Evolutionary conservation across 805 yeast species (phyloP), one percentile per base, ranked within the genome.

Genomic region (Candida montana): DNA sequence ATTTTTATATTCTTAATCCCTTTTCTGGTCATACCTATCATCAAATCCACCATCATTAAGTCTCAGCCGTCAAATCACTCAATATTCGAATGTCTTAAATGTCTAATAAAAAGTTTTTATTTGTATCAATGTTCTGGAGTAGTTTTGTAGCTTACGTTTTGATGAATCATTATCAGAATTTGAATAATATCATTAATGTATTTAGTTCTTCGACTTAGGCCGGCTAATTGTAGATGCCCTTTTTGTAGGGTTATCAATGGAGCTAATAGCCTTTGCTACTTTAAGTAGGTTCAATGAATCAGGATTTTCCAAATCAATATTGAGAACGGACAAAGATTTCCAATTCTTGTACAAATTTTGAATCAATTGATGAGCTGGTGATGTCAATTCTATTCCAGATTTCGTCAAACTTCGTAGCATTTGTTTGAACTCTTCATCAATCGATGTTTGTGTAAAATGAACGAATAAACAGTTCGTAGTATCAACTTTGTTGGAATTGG

Each of bases 281-380:
- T 36, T 36, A 21, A 41, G 23, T 17, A 41, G 11, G 7, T 23
- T 17, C 12, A n/a, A 11, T 15, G 20, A 34, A 37, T 23, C 26
- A 23, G 21, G 5, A 19, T 29, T 32, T 15, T 29, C 20, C 11
- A 12, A 23, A 18, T 36, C 33, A 15, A 32, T 20, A 7, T 20
- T 32, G 31, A 41, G 32, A 11, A 41, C 12, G 2, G 40, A 19
- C 24, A 41, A 29, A 12, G 44, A 31, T 33, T 29, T 41, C 11
- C 13, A 18, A 20, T 27, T 33, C 7, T 9, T 28, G 11, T 33
- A 31, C 6, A 33, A 12, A 17, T 15, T 28, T 17, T 32, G 26
- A 7, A 41, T 17, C 13, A 27, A 17, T 21, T 27, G n/a, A 28
- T 35, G n/a, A 12, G 33, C 31, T 7, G 31, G 11, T 27, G 17